A percentile compares a stretch with the other conserved stretches of the same genome.
phyloP scores from a whole-genome alignment of 352 stramenopile genomes.

The Labyrinthula sp. region DNA sequence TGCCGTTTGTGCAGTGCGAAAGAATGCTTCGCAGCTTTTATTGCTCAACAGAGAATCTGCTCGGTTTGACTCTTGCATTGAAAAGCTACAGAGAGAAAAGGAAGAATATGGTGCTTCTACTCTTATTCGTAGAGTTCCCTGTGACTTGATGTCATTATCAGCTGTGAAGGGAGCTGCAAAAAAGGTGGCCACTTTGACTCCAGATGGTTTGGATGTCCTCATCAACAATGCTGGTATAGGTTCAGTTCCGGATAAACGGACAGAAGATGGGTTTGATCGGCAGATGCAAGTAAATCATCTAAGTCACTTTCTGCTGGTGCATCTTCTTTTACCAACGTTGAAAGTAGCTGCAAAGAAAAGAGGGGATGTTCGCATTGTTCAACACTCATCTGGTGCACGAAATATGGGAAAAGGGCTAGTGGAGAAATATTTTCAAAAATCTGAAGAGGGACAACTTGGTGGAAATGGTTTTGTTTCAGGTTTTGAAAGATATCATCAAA shows the following conservation, averaged over 20 bases:
- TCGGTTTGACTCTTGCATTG: neutral
- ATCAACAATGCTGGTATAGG: constrained; percentile 64
- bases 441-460: neutral
- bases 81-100: constrained; percentile 5
- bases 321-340: constrained; percentile 37
- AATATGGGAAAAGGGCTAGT: constrained; percentile 2
- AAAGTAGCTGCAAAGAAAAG: constrained; percentile 30
- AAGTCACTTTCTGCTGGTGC: constrained; percentile 46
- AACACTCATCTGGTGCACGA: constrained; percentile 4
- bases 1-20: constrained; percentile 3
- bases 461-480: constrained; percentile 26
- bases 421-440: constrained; percentile 1
- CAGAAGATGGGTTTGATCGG: constrained; percentile 50
- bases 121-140: constrained; percentile 32
- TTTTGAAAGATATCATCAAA: constrained; percentile 57
- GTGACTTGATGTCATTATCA: constrained; percentile 2
- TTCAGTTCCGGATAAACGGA: constrained; percentile 42
- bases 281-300: constrained; percentile 58
- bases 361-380: constrained; percentile 36
- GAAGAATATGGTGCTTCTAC: too few relatives aligned
- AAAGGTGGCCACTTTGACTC: constrained; percentile 18
- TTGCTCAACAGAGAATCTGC: constrained; percentile 1
- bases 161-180: constrained; percentile 20
- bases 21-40: neutral
- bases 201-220: constrained; percentile 40